These are phyloP conservation scores for Cercospora brassicicola DNA, from an alignment of 2,329 filamentous ascomycete species.

Conservation along the genomic window DNA sequence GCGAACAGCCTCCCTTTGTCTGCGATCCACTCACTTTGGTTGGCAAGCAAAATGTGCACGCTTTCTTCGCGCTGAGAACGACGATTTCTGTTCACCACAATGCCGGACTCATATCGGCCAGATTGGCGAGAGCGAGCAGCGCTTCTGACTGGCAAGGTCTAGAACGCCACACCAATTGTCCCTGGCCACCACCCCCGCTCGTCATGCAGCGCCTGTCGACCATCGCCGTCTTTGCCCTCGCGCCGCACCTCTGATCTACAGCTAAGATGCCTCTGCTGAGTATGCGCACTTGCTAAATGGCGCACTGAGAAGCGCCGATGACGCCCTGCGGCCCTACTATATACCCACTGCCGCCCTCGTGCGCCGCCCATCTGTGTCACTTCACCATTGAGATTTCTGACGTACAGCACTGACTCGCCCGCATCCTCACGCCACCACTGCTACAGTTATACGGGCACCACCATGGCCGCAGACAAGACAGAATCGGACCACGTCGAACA, in stretches of 20 bases:
- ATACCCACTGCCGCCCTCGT: neutral
- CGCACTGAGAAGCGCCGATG: conserved; percentile 2
- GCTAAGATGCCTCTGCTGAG: neutral
- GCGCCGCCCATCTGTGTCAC: neutral
- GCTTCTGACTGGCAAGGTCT: conserved; percentile 1
- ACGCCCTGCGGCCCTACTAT: conserved; percentile 1
- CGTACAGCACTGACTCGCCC: neutral
- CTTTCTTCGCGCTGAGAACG: conserved; percentile 16
- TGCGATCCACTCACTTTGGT: neutral
- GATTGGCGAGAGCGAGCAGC: conserved; percentile 1
- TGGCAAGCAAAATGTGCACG: conserved; percentile 7
- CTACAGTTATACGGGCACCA: neutral
- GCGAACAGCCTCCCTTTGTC: neutral
- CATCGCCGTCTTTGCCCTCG: neutral
- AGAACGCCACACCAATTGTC: conserved; percentile 18
- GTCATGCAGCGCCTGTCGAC: neutral
- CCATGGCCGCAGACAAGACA: conserved; percentile 27
- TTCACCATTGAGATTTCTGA: neutral
- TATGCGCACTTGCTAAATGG: neutral
- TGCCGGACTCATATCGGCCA: conserved; percentile 15
- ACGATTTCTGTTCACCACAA: conserved; percentile 11
- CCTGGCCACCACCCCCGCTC: conserved; percentile 1
- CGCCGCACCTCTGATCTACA: conserved; percentile 1
- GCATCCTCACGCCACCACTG: neutral
- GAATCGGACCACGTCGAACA: conserved; percentile 29